Conservation (phyloP, 805 yeast species). For the Diddensiella transvaalensis region DNA sequence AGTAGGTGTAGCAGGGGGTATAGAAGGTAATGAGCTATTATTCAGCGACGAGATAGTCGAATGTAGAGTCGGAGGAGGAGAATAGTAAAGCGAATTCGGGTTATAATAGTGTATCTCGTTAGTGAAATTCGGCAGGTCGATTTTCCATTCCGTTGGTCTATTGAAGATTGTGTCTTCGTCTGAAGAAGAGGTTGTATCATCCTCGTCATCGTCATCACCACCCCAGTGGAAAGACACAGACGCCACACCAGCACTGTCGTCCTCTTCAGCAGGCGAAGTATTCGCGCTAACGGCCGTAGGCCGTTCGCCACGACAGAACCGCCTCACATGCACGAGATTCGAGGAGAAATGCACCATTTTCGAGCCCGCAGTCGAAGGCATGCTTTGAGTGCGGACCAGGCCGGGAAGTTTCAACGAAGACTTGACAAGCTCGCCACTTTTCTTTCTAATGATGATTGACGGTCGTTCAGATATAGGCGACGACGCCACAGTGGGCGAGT, state of each 20-base stretch:
- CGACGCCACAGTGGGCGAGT: slow-evolving; percentile 7
- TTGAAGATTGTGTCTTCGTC: slow-evolving; percentile 27
- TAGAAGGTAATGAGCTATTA: neutral
- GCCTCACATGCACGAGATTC: slow-evolving; percentile 55
- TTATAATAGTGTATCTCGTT: neutral
- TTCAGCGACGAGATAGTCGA: neutral
- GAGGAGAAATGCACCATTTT: slow-evolving; percentile 81
- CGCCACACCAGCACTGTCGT: slow-evolving; percentile 23
- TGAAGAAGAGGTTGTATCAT: slow-evolving; percentile 13
- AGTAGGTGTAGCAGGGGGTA: too few relatives aligned
- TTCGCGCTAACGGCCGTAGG: slow-evolving; percentile 74
- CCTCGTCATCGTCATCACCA: slow-evolving; percentile 30
- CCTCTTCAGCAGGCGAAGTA: slow-evolving; percentile 52
- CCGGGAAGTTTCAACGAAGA: slow-evolving; percentile 55
- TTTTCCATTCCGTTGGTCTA: slow-evolving; percentile 12
- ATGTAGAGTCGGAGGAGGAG: neutral
- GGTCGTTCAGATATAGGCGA: neutral
- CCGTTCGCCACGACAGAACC: slow-evolving; percentile 66
- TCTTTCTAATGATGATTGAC: slow-evolving; percentile 60
- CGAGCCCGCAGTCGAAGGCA: slow-evolving; percentile 46
- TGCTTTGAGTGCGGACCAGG: slow-evolving; percentile 32
- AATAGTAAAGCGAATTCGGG: neutral
- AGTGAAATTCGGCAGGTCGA: slow-evolving; percentile 3
- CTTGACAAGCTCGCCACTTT: slow-evolving; percentile 83
- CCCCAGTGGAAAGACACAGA: slow-evolving; percentile 29